These are phyloP conservation scores for Hypoxylon sp. DNA, from an alignment of 2,329 filamentous ascomycete species.

Conservation along the genomic window DNA sequence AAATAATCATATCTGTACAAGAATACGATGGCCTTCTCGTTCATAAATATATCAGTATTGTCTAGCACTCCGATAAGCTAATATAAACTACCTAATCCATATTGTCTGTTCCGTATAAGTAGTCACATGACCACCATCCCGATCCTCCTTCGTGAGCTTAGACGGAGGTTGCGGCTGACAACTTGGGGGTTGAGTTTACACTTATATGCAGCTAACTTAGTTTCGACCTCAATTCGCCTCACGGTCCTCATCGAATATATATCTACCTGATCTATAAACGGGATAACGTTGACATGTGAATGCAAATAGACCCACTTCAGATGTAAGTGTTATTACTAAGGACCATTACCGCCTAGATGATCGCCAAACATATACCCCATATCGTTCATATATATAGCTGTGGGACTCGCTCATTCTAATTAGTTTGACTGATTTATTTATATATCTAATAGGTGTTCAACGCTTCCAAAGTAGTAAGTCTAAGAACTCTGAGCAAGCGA, in stretches of 20 bases:
- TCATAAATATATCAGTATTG: background rate
- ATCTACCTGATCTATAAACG: background rate
- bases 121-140: constrained; percentile 12
- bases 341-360: background rate
- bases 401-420: background rate
- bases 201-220: constrained; percentile 27
- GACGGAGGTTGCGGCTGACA: background rate
- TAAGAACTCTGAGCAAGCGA: constrained; percentile 16
- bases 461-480: constrained; percentile 28
- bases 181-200: background rate
- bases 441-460: constrained; percentile 34
- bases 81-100: no score
- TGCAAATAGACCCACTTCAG: background rate
- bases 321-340: background rate
- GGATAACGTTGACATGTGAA: background rate
- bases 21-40: no score
- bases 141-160: background rate
- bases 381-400: background rate
- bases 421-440: constrained; percentile 37
- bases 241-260: background rate
- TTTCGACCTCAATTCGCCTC: constrained; percentile 18
- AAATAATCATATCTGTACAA: no score
- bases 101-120: background rate
- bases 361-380: background rate
- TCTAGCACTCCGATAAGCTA: no score